A percentile compares a stretch with the other conserved stretches of the same genome.
Conservation (phyloP, 2,329 filamentous ascomycete genomes). For the Fusarium beomiforme region DNA sequence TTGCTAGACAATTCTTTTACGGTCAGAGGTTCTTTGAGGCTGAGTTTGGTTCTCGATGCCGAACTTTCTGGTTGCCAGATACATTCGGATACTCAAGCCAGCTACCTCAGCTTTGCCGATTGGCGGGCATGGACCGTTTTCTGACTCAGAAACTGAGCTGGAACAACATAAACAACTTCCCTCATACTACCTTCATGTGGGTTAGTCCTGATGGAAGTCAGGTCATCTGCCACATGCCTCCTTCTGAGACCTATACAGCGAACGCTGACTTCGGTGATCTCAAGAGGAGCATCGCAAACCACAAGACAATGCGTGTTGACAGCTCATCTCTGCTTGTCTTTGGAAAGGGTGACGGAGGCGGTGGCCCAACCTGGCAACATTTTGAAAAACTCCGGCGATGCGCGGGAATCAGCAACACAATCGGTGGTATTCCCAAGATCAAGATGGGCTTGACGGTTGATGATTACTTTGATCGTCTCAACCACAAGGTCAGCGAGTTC, state of each 20-base stretch:
- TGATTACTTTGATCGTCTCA: conserved; percentile 88
- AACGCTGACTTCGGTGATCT: conserved; percentile 96
- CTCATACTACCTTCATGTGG: conserved; percentile 99
- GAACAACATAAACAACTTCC: conserved; percentile 99
- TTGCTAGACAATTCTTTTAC: conserved; percentile 94
- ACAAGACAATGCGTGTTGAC: conserved; percentile 96
- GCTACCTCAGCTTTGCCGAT: conserved; percentile 89
- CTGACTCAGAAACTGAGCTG: conserved; percentile 98
- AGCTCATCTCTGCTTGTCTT: conserved; percentile 91
- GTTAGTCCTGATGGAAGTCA: conserved; percentile 94
- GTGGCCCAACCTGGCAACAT: conserved; percentile 92
- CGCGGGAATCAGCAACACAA: conserved; percentile 89
- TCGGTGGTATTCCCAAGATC: conserved; percentile 81
- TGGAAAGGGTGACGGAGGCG: conserved; percentile 95
- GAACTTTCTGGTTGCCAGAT: conserved; percentile 97
- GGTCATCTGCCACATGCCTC: conserved; percentile 97
- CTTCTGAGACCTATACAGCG: conserved; percentile 93
- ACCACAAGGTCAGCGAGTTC: conserved; percentile 81
- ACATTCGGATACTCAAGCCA: conserved; percentile 98
- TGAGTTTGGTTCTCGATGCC: conserved; percentile 87
- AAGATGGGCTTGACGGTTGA: conserved; percentile 92
- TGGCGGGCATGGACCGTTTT: conserved; percentile 96
- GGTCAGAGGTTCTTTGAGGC: conserved; percentile 95
- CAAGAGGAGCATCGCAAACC: conserved; percentile 85
- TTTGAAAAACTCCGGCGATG: conserved; percentile 94